Percentiles rank a stretch among this genome's conserved stretches.
Conservation (phyloP, 2,329 filamentous ascomycete species). For the Xylaria sp. region DNA sequence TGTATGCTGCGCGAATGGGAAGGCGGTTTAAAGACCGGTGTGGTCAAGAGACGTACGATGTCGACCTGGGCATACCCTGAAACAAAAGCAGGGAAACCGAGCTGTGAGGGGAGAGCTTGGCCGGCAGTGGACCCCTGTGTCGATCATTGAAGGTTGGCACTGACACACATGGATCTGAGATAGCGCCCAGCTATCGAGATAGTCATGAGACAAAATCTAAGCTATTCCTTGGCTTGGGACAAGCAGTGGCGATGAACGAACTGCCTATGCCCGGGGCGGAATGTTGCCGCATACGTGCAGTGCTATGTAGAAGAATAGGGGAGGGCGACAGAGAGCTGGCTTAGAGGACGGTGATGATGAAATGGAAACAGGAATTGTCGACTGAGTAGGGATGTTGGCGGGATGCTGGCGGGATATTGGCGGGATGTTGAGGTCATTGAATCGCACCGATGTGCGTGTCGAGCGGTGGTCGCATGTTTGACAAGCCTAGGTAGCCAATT, state of each 20-base stretch:
- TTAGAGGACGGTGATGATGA: not conserved
- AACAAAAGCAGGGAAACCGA: slow-evolving; percentile 8
- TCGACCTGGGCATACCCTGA: slow-evolving; percentile 13
- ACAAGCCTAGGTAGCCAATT: no score
- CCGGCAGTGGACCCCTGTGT: slow-evolving; percentile 23
- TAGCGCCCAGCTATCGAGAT: slow-evolving; percentile 20
- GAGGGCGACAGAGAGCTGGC: not conserved
- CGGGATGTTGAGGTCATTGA: slow-evolving; percentile 22
- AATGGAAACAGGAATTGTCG: slow-evolving; percentile 9
- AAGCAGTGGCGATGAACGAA: slow-evolving; percentile 3
- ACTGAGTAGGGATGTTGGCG: not conserved
- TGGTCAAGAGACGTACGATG: not conserved
- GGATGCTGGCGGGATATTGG: no score
- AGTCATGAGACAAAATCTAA: slow-evolving; percentile 9
- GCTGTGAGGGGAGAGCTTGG: slow-evolving; percentile 12
- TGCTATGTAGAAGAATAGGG: not conserved
- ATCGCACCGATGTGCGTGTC: not conserved
- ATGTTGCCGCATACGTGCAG: no score
- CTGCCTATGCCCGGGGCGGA: no score
- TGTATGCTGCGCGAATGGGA: not conserved
- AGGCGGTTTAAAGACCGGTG: no score
- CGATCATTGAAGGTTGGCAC: slow-evolving; percentile 26
- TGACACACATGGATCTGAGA: slow-evolving; percentile 13
- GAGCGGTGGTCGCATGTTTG: not conserved
- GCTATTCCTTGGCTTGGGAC: slow-evolving; percentile 4